These are phyloP conservation scores for Cicer chorassanicum DNA, from an alignment of 306 rosid species.

Conservation along the genomic window DNA sequence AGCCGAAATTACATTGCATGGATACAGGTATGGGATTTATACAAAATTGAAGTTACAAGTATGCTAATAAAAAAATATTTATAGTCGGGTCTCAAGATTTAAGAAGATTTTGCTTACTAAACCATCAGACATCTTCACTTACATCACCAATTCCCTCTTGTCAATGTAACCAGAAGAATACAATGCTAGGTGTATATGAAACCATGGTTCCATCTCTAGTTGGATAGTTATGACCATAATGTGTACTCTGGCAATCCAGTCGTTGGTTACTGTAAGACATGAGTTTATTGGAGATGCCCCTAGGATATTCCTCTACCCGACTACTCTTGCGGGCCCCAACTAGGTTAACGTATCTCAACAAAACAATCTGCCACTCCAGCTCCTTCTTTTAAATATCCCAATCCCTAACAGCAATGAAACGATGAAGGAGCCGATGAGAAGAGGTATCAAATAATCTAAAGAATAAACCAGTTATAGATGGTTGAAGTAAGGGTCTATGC, in stretches of 20 bases:
- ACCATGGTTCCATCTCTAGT: neutral
- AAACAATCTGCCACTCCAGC: too few relatives aligned
- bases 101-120: neutral
- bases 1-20: neutral
- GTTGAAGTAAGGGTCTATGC: neutral
- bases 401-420: neutral
- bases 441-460: neutral
- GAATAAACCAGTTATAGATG: neutral
- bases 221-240: too few relatives aligned
- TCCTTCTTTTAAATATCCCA: too few relatives aligned
- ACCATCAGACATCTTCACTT: neutral
- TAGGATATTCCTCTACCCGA: constrained; percentile 78
- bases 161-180: too few relatives aligned
- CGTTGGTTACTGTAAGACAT: constrained; percentile 82
- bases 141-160: too few relatives aligned
- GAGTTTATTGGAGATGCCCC: constrained; percentile 81
- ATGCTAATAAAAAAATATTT: too few relatives aligned
- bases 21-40: neutral
- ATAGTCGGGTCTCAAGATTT: neutral
- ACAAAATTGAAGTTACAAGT: neutral
- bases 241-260: neutral
- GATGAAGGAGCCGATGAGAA: neutral
- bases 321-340: constrained; percentile 54
- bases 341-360: too few relatives aligned
- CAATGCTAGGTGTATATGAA: too few relatives aligned